Percentiles rank a stretch among this genome's conserved stretches.
Conservation (phyloP, 1,284 basidiomycete species). For the Heliocybe sulcata region DNA sequence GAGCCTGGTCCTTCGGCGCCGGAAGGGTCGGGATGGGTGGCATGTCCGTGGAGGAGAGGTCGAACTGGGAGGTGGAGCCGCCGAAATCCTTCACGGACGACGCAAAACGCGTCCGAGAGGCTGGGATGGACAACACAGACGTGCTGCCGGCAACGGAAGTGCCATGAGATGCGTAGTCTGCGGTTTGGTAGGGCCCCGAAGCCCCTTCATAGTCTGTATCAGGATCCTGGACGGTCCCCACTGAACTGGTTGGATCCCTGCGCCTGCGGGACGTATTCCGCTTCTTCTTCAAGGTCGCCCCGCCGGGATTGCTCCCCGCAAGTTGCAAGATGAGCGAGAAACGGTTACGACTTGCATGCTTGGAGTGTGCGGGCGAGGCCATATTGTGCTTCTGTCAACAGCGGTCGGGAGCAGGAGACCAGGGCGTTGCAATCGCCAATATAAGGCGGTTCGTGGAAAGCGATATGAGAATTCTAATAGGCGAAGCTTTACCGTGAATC, state of each 20-base stretch:
- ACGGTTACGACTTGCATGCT: conserved; percentile 17
- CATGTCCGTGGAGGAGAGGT: conserved; percentile 4
- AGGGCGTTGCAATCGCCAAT: not conserved
- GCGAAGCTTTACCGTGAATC: not conserved
- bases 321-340: conserved; percentile 21
- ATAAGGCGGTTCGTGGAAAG: not conserved
- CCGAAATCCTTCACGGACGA: not conserved
- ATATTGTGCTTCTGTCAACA: not conserved
- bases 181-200: not conserved
- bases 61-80: not conserved
- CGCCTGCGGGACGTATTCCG: not conserved
- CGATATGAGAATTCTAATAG: not conserved
- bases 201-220: not conserved
- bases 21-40: conserved; percentile 13
- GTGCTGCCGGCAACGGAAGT: not conserved
- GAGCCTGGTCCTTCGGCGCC: conserved; percentile 27
- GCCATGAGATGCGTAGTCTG: not conserved
- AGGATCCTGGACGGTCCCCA: not conserved
- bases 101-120: not conserved
- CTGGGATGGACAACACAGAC: not conserved
- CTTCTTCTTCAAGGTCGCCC: not conserved
- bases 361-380: not conserved
- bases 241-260: not conserved
- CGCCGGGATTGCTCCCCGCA: conserved; percentile 5
- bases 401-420: not conserved